Conservation (phyloP, 2,329 filamentous ascomycete genomes). For the Exophiala viscosa region DNA sequence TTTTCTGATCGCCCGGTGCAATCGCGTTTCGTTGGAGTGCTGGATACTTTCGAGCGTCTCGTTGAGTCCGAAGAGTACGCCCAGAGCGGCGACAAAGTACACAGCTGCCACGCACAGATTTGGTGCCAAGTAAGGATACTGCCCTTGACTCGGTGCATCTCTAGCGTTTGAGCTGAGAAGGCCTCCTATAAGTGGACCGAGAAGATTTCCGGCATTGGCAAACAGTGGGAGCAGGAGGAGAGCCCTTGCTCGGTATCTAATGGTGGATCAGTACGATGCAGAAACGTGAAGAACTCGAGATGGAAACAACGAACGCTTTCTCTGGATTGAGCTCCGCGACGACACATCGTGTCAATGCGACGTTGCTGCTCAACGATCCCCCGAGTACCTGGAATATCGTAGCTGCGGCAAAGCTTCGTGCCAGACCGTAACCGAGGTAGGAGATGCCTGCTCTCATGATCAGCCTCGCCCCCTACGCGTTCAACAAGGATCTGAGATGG, state of each 20-base stretch:
- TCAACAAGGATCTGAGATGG: background rate
- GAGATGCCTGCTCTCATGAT: slow-evolving; percentile 47
- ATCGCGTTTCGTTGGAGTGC: slow-evolving; percentile 19
- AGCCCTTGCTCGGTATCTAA: slow-evolving; percentile 46
- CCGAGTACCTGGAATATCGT: slow-evolving; percentile 63
- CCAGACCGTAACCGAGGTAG: slow-evolving; percentile 65
- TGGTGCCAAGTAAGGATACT: slow-evolving; percentile 65
- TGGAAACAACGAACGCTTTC: slow-evolving; percentile 39
- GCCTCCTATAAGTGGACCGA: slow-evolving; percentile 50
- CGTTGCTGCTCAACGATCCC: slow-evolving; percentile 40
- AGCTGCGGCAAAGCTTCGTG: slow-evolving; percentile 57
- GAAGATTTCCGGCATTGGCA: slow-evolving; percentile 61
- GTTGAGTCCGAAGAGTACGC: slow-evolving; percentile 61
- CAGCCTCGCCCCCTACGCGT: background rate
- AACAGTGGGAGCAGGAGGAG: slow-evolving; percentile 62
- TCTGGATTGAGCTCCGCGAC: slow-evolving; percentile 67
- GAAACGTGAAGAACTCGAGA: background rate
- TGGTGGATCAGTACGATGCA: background rate
- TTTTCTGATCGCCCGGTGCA: background rate
- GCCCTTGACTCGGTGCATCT: slow-evolving; percentile 48
- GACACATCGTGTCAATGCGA: slow-evolving; percentile 68
- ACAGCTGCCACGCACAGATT: slow-evolving; percentile 62
- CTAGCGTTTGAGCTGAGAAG: slow-evolving; percentile 27
- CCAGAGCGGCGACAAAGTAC: slow-evolving; percentile 51
- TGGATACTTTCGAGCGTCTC: slow-evolving; percentile 46